These are phyloP conservation scores for Yamadazyma trypodendri DNA, from an alignment of 1,139 yeast genomes.

Conservation along the genomic window DNA sequence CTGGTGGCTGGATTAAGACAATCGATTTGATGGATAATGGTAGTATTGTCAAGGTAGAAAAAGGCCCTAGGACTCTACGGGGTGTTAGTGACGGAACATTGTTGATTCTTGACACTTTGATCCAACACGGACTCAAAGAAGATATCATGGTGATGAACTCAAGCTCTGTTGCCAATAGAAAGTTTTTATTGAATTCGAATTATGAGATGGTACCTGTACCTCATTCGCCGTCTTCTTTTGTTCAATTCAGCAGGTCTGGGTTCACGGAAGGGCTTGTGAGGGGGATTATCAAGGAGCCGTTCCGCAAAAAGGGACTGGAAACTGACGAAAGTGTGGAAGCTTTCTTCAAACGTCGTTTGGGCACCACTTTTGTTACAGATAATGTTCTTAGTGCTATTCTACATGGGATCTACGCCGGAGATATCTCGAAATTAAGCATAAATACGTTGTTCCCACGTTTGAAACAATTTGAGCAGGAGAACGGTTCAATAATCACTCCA, in stretches of 20 bases:
- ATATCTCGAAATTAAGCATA: constrained; percentile 64
- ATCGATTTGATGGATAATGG: constrained; percentile 18
- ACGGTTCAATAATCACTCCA: constrained; percentile 56
- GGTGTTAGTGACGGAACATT: constrained; percentile 69
- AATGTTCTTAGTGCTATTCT: constrained; percentile 76
- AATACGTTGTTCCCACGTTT: constrained; percentile 54
- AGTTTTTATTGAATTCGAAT: constrained; percentile 49
- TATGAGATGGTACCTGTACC: constrained; percentile 54
- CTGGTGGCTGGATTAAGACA: constrained; percentile 84
- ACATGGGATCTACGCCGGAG: constrained; percentile 93
- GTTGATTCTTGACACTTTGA: constrained; percentile 56
- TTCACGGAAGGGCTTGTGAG: constrained; percentile 27
- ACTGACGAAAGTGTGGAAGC: constrained; percentile 72
- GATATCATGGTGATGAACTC: constrained; percentile 50
- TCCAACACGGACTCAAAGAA: constrained; percentile 38
- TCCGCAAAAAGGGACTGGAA: constrained; percentile 21
- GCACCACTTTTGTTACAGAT: constrained; percentile 51
- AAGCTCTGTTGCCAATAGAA: constrained; percentile 56
- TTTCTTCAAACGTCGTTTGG: constrained; percentile 71
- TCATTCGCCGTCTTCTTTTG: constrained; percentile 35
- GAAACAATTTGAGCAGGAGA: constrained; percentile 53
- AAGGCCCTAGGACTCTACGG: constrained; percentile 74
- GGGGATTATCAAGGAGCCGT: constrained; percentile 46
- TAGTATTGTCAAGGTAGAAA: constrained; percentile 46
- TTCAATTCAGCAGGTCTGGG: constrained; percentile 45